Conservation (phyloP, 305 asterid genomes). For the Fraxinus angustifolia region DNA sequence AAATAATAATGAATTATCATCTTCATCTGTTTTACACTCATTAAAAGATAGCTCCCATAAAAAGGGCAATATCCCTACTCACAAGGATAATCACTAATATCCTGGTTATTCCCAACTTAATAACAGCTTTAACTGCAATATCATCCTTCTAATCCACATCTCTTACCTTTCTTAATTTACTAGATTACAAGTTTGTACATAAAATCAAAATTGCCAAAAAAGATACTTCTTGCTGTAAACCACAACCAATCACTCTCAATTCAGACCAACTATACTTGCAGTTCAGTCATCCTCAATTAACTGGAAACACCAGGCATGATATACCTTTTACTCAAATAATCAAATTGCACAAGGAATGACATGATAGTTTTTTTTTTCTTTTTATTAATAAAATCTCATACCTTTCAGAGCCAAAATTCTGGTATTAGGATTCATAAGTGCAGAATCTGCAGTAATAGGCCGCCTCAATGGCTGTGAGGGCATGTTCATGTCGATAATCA, state of each 20-base stretch:
- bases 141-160: not conserved
- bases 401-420: conserved; percentile 90
- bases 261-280: conserved; percentile 8
- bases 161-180: conserved; percentile 7
- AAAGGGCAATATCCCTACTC: not conserved
- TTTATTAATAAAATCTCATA: conserved; percentile 19
- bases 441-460: conserved; percentile 98
- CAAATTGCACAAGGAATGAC: not conserved
- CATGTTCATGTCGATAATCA: conserved; percentile 91
- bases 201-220: not conserved
- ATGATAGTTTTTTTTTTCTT: not conserved
- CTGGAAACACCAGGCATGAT: not conserved
- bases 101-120: not conserved
- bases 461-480: conserved; percentile 95
- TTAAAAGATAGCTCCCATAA: not conserved
- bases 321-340: not conserved
- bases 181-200: not conserved
- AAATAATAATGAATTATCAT: not conserved
- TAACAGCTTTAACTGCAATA: conserved; percentile 7
- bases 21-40: not conserved
- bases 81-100: not conserved
- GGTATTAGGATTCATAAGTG: conserved; percentile 92
- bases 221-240: not conserved
- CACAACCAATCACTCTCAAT: conserved; percentile 1
- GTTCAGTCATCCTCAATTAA: conserved; percentile 16